These are phyloP conservation scores for Batkoa obscura DNA, from an alignment of 371 early-diverging fungal species.

Conservation along the genomic window DNA sequence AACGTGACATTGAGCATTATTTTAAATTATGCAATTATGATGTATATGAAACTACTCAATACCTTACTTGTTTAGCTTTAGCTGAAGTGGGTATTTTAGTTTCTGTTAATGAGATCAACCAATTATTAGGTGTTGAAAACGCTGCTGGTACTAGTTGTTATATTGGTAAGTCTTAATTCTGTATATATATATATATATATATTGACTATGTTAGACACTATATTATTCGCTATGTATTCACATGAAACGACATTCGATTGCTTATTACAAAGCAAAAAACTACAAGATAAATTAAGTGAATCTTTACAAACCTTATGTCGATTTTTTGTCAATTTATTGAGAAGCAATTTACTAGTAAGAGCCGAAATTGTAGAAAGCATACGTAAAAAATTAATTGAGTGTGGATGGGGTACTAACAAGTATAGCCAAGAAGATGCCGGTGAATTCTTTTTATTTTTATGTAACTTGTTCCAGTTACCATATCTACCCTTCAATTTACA, in stretches of 20 bases:
- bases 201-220: slow-evolving; percentile 12
- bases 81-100: slow-evolving; percentile 21
- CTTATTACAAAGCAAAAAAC: slow-evolving; percentile 9
- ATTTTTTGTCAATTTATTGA: slow-evolving; percentile 30
- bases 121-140: slow-evolving; percentile 25
- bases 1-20: not conserved
- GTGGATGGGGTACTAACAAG: slow-evolving; percentile 21
- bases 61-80: slow-evolving; percentile 10
- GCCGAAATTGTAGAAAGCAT: slow-evolving; percentile 21
- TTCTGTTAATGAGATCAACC: slow-evolving; percentile 11
- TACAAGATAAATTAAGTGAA: slow-evolving; percentile 5
- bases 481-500: slow-evolving; percentile 32
- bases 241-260: slow-evolving; percentile 25
- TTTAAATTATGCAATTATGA: not conserved
- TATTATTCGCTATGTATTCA: slow-evolving; percentile 38
- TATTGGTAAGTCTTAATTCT: slow-evolving; percentile 19
- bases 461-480: slow-evolving; percentile 27
- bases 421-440: slow-evolving; percentile 23
- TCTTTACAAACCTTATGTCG: slow-evolving; percentile 24
- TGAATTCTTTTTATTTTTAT: slow-evolving; percentile 32
- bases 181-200: not conserved
- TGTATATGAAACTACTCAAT: not conserved
- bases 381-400: slow-evolving; percentile 20
- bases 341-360: slow-evolving; percentile 21
- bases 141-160: slow-evolving; percentile 33